Evolutionary conservation across 2,329 filamentous ascomycete species (phyloP).

Genomic region (Exophiala mesophila): DNA sequence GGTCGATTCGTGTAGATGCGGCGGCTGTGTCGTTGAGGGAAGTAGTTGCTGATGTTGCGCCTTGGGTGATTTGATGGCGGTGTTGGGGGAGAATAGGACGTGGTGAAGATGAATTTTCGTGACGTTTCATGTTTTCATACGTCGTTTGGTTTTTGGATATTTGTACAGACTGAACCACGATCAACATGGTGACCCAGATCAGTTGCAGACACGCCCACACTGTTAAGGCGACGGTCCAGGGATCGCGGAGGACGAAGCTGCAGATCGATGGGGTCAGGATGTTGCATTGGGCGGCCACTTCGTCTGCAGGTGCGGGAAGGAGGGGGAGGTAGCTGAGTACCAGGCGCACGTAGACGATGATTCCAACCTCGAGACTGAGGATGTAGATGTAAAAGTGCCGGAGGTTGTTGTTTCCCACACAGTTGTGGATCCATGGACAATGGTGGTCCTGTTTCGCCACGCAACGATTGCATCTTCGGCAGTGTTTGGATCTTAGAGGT

Average conservation of each 20-base stretch:
- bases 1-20: slow-evolving; percentile 27
- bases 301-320: slow-evolving; percentile 5
- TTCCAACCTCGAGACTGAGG: slow-evolving; percentile 68
- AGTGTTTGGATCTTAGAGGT: slow-evolving; percentile 92
- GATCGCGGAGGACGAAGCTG: slow-evolving; percentile 69
- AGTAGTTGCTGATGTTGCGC: slow-evolving; percentile 17
- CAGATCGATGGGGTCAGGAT: slow-evolving; percentile 73
- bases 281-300: slow-evolving; percentile 54
- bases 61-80: slow-evolving; percentile 38
- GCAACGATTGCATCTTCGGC: slow-evolving; percentile 82
- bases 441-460: slow-evolving; percentile 97
- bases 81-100: slow-evolving; percentile 43
- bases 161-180: slow-evolving; percentile 89
- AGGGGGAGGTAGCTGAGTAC: slow-evolving; percentile 53
- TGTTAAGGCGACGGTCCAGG: slow-evolving; percentile 74
- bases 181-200: slow-evolving; percentile 94
- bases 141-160: slow-evolving; percentile 91
- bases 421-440: slow-evolving; percentile 97
- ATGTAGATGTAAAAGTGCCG: slow-evolving; percentile 93
- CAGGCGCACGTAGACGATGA: slow-evolving; percentile 66
- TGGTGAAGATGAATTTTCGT: slow-evolving; percentile 26
- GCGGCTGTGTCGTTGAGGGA: slow-evolving; percentile 33
- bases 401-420: slow-evolving; percentile 91
- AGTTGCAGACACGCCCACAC: slow-evolving; percentile 80
- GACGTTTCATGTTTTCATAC: slow-evolving; percentile 88